These are phyloP conservation scores for Penicillium decumbens DNA, from an alignment of 2,329 filamentous ascomycete species.

Conservation along the genomic window DNA sequence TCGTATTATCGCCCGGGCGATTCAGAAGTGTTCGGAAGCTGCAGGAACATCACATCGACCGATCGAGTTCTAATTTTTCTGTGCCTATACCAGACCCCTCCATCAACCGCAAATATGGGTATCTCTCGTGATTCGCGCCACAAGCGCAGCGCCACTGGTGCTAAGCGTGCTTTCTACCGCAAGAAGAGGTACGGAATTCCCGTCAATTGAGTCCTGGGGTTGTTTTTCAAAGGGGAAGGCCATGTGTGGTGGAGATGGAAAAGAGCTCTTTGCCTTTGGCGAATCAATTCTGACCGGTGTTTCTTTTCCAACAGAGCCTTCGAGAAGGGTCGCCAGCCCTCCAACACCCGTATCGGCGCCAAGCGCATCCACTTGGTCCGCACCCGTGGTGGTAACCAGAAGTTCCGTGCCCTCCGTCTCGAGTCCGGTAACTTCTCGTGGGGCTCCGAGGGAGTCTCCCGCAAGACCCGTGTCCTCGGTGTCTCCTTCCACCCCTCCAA, in stretches of 20 bases:
- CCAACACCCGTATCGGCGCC: constrained; percentile 97
- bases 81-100: constrained; percentile 35
- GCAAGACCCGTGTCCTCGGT: constrained; percentile 98
- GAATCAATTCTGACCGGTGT: constrained; percentile 55
- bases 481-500: constrained; percentile 99
- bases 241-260: background rate
- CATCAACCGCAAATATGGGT: constrained; percentile 87
- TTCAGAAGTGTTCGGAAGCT: constrained; percentile 18
- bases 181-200: constrained; percentile 55
- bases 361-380: constrained; percentile 97
- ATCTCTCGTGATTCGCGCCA: constrained; percentile 99
- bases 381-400: constrained; percentile 97
- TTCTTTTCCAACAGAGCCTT: constrained; percentile 78
- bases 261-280: background rate
- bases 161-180: constrained; percentile 91
- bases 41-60: constrained; percentile 11
- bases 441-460: constrained; percentile 95
- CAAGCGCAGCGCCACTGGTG: constrained; percentile 99
- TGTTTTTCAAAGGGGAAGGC: constrained; percentile 4
- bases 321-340: constrained; percentile 98
- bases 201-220: constrained; percentile 47
- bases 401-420: constrained; percentile 98
- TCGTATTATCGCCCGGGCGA: constrained; percentile 13
- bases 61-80: constrained; percentile 15
- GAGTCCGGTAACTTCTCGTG: constrained; percentile 99